Evolutionary conservation across 192 early-diverging fungal species (phyloP), one percentile per base, ranked within the genome.

Genomic region (Mortierella claussenii): DNA sequence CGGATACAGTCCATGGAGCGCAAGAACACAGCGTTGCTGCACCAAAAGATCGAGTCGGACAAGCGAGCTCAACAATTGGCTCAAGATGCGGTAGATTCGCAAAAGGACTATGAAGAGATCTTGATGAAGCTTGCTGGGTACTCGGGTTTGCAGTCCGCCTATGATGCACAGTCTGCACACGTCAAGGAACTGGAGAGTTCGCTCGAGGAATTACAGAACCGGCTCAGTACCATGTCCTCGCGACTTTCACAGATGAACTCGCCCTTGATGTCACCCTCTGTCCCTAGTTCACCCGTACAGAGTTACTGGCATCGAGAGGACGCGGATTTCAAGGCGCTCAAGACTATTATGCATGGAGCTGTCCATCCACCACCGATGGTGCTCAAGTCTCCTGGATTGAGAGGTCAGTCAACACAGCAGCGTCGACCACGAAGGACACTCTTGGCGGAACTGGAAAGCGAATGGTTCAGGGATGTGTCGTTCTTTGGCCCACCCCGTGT

Each of bases 401-500:
- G 43, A 11, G 56, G 73, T 28, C n/a, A n/a, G n/a, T n/a, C n/a
- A n/a, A n/a, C n/a, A n/a, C n/a, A n/a, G n/a, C 73, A 76, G 8
- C 64, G 40, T 23, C 64, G 53, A 0, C 73, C 73, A 32, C 44
- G 49, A 31, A 60, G 45, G 2, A 79, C 83, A 20, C 76, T 88
- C 24, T 53, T 88, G 32, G 76, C 61, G 36, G 87, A 88, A 52
- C 58, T 88, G 4, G 87, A 88, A 60, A 74, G 44, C 31, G 81
- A 83, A 50, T 86, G 83, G 83, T 78, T 78, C 30, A 71, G 81
- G 31, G 48, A 75, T 26, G 23, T 81, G 26, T 68, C 73, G 6
- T 69, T 70, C 43, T 75, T 76, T 67, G 56, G 64, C 26, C 62
- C 64, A 8, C 62, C 64, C 20, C 70, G 69, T 44, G 32, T 58